Evolutionary conservation across 805 yeast species (phyloP).

Genomic region (Starmera quercuum): DNA sequence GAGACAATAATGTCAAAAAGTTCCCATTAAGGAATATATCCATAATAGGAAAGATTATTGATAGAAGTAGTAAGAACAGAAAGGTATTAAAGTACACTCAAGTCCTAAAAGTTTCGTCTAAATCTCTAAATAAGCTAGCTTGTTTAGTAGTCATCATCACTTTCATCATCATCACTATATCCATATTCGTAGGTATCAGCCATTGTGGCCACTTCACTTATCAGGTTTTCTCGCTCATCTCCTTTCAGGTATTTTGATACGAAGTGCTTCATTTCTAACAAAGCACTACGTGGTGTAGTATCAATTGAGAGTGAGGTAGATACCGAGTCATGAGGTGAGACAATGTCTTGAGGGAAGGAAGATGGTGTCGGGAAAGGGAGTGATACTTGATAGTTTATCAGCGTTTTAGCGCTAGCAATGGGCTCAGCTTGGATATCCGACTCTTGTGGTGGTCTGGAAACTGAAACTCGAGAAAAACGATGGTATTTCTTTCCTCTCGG

Average conservation of each 20-base stretch:
- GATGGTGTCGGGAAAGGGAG: conserved; percentile 17
- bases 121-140: too few relatives aligned
- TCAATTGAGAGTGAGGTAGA: conserved; percentile 15
- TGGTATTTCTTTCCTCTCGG: conserved; percentile 5
- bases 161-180: conserved; percentile 37
- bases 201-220: conserved; percentile 37
- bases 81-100: too few relatives aligned
- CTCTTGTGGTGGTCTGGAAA: conserved; percentile 14
- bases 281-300: conserved; percentile 7
- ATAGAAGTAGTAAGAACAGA: background rate
- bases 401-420: conserved; percentile 3
- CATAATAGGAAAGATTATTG: background rate
- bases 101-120: too few relatives aligned
- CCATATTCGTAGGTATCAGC: conserved; percentile 45
- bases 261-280: conserved; percentile 19
- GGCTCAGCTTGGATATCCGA: background rate
- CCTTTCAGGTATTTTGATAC: conserved; percentile 23
- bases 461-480: conserved; percentile 21
- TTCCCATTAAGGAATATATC: background rate
- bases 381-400: conserved; percentile 4
- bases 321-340: conserved; percentile 8
- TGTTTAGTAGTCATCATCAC: conserved; percentile 12
- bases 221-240: conserved; percentile 48
- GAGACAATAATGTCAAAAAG: background rate
- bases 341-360: conserved; percentile 24